Evolutionary conservation across 2,329 filamentous ascomycete genomes (phyloP).

Genomic region (Rugonectria rugulosa): DNA sequence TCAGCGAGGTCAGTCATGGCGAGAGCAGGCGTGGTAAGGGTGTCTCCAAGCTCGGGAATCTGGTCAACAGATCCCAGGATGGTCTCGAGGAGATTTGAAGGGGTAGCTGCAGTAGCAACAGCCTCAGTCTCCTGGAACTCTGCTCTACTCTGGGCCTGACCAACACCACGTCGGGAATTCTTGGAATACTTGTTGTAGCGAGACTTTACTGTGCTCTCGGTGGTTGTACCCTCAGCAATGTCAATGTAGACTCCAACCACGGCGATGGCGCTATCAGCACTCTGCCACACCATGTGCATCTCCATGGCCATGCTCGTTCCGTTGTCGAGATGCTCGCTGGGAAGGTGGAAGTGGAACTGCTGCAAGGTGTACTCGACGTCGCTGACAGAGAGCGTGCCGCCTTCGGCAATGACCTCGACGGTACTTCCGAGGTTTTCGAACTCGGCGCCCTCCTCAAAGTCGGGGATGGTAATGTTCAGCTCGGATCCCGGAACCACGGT

Average conservation of each 20-base stretch:
- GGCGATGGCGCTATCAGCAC: constrained; percentile 32
- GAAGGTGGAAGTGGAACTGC: constrained; percentile 69
- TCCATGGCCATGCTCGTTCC: constrained; percentile 42
- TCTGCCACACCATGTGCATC: constrained; percentile 41
- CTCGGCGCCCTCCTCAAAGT: constrained; percentile 45
- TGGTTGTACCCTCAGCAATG: background rate
- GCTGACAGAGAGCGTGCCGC: constrained; percentile 53
- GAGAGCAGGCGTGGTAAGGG: constrained; percentile 46
- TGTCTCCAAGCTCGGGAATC: constrained; percentile 49
- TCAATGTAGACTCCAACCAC: constrained; percentile 41
- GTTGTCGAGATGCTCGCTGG: constrained; percentile 64
- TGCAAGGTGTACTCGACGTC: constrained; percentile 52
- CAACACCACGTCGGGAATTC: background rate
- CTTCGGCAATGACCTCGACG: constrained; percentile 55
- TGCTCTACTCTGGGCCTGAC: background rate
- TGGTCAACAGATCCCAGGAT: constrained; percentile 49
- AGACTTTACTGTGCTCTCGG: background rate
- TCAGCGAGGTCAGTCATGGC: constrained; percentile 51
- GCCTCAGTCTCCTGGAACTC: constrained; percentile 2
- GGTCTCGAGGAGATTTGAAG: constrained; percentile 42
- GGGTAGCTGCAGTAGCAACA: constrained; percentile 6
- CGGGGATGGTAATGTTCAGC: constrained; percentile 47
- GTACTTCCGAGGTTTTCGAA: constrained; percentile 62
- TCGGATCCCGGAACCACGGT: constrained; percentile 38
- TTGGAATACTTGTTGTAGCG: background rate